Base-by-base conservation (phyloP, 768 basidiomycete species). In the Leucocoprinus leucothites region DNA sequence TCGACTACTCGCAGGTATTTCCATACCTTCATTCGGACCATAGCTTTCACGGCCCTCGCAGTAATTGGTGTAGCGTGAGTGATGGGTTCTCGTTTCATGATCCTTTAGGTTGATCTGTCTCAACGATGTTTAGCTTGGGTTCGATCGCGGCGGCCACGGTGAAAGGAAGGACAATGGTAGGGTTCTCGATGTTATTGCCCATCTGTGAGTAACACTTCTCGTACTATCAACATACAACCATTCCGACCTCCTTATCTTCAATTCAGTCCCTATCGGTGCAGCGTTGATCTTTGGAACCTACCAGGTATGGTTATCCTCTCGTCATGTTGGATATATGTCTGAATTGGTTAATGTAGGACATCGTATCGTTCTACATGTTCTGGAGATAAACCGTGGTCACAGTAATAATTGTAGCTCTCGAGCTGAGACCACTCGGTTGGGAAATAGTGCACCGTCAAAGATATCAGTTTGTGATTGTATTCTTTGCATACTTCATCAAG, bases 211-310 rank as follows among this genome's bases (percentile, higher is more conserved):
- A n/a, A n/a, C 14, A 13, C 19, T 48, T 18, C 19, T 31, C 31
- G 31, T 5, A 31, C 31, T 5, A 31, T 31, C 31, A 11, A 31
- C 6, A 31, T 31, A 2, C 36, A 40, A 3, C 16, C 7, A n/a
- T 3, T 26, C 9, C 16, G 16, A 24, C 16, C 11, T 9, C 22
- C 2, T 14, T 3, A 25, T 16, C 36, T 40, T 8, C 3, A 40
- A 24, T 22, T 7, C 25, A 55, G 53, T 34, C 13, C 53, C 53
- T 13, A 41, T 55, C 24, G 21, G 19, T 19, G 24, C 53, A 26
- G 53, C 45, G 18, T 25, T 41, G 36, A 55, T 55, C 25, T 55
- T 55, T 21, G 53, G 53, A 42, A 55, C 53, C 11, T 55, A 55
- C 38, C 47, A 55, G 26, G 53, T 55, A 22, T n/a, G 36, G 11